Conservation (phyloP, 139 green algal species). For the Closterium sp. region DNA sequence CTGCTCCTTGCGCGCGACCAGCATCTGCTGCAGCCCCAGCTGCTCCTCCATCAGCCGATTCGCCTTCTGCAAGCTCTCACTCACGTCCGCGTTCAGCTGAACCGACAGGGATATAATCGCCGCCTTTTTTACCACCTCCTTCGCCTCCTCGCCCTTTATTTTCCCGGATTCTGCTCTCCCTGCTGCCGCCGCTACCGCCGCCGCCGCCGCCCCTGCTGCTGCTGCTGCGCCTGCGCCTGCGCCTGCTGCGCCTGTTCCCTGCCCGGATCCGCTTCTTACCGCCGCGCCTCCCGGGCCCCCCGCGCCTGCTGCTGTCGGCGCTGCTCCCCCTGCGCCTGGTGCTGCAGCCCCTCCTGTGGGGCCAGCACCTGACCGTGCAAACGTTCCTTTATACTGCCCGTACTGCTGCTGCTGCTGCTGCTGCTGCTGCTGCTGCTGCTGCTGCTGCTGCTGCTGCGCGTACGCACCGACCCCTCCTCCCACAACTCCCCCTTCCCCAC, state of each 20-base stretch:
- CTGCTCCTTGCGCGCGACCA: conserved; percentile 15
- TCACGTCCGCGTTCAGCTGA: conserved; percentile 25
- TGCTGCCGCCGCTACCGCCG: background rate
- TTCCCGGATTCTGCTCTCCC: background rate
- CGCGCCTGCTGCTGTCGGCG: background rate
- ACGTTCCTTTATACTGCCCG: background rate
- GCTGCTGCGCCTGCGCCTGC: background rate
- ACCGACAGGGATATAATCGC: conserved; percentile 9
- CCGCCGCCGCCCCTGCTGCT: background rate
- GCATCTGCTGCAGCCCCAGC: conserved; percentile 24
- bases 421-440: background rate
- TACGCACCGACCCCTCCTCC: background rate
- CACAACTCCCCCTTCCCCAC: background rate
- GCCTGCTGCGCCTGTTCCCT: background rate
- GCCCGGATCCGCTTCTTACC: background rate
- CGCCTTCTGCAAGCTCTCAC: background rate
- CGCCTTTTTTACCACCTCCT: conserved; percentile 6
- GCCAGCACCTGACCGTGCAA: background rate
- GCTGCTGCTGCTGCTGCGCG: background rate
- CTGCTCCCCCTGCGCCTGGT: background rate
- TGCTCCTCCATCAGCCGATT: conserved; percentile 23
- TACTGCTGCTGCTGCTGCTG: background rate
- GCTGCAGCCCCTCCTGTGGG: background rate
- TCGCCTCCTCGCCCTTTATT: conserved; percentile 12
- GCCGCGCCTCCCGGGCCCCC: background rate